Evolutionary conservation across 2,329 filamentous ascomycete species (phyloP).

Genomic region (Fusarium armeniacum): DNA sequence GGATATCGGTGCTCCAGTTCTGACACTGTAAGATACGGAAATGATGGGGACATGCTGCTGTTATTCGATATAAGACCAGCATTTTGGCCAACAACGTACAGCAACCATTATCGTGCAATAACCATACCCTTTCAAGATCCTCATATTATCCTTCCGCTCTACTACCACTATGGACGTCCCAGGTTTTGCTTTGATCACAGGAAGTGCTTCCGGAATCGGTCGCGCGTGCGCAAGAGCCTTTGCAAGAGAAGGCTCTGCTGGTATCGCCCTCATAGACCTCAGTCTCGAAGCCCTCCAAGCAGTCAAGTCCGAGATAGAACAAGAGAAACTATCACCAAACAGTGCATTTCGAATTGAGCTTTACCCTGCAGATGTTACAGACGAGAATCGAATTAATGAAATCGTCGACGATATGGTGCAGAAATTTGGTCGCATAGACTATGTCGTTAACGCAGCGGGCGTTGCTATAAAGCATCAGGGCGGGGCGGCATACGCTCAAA

Average conservation of each 20-base stretch:
- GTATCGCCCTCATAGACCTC: constrained; percentile 50
- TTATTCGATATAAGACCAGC: background rate
- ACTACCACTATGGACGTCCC: constrained; percentile 46
- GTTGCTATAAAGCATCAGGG: constrained; percentile 56
- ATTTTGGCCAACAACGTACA: background rate
- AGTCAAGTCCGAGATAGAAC: constrained; percentile 44
- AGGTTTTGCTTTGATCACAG: constrained; percentile 52
- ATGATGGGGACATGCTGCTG: fast-evolving
- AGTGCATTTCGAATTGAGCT: constrained; percentile 15
- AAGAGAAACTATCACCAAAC: background rate
- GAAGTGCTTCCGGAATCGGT: constrained; percentile 53
- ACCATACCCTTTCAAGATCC: fast-evolving
- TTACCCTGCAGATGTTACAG: constrained; percentile 48
- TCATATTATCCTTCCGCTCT: fast-evolving
- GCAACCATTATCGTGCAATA: fast-evolving
- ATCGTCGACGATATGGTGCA: constrained; percentile 48
- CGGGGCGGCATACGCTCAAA: constrained; percentile 55
- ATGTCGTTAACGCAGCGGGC: constrained; percentile 59
- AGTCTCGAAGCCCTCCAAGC: constrained; percentile 35
- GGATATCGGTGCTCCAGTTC: background rate
- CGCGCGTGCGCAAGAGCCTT: constrained; percentile 51
- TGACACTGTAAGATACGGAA: background rate
- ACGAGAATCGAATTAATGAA: constrained; percentile 46
- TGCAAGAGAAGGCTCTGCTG: constrained; percentile 48
- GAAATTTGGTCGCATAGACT: constrained; percentile 57